Evolutionary conservation across 257 asterid species (phyloP).

Genomic region (Agastache rugosa): DNA sequence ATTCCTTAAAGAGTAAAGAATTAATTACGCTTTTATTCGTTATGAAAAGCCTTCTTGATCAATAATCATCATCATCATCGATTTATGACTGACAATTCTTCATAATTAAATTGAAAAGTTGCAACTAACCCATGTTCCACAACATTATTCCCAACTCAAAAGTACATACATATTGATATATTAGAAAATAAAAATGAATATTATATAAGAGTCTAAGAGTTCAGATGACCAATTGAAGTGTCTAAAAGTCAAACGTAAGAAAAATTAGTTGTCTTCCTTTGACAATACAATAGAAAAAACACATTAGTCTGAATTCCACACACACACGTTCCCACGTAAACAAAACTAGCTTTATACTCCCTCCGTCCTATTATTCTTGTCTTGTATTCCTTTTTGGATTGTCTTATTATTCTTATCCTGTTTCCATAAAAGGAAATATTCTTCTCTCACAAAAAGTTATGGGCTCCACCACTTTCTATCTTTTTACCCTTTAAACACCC

Average conservation of each 20-base stretch:
- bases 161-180: background rate
- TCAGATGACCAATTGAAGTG: background rate
- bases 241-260: conserved; percentile 3
- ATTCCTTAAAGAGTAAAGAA: background rate
- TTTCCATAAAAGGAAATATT: too few species aligned
- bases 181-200: background rate
- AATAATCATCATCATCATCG: background rate
- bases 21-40: too few species aligned
- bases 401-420: too few species aligned
- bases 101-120: conserved; percentile 4
- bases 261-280: background rate
- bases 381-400: too few species aligned
- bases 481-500: too few species aligned
- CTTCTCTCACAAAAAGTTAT: too few species aligned
- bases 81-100: background rate
- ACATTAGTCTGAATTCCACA: background rate
- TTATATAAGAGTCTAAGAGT: background rate
- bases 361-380: too few species aligned
- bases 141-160: conserved; percentile 23
- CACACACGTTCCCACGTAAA: background rate
- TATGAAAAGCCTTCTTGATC: too few species aligned
- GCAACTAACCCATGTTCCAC: conserved; percentile 32
- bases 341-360: background rate
- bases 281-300: background rate
- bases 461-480: too few species aligned